Percentiles rank a stretch among this genome's conserved stretches.
These are phyloP conservation scores for Nectriaceae sp. DNA, from an alignment of 2,329 filamentous ascomycete species.

Conservation along the genomic window DNA sequence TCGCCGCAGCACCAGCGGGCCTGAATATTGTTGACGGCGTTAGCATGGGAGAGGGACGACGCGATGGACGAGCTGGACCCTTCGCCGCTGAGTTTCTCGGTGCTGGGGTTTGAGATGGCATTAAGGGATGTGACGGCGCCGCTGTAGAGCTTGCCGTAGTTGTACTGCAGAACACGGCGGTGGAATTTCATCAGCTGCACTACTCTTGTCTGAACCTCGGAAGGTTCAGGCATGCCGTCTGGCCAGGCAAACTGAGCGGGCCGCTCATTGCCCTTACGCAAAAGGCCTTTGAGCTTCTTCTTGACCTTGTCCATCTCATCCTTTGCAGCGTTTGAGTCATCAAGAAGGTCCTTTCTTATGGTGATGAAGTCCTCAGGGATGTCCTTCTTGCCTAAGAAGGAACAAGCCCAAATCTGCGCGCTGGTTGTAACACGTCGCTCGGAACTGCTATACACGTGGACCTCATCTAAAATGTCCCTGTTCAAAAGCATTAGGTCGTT, in stretches of 20 bases:
- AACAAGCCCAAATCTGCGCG: slow-evolving; percentile 91
- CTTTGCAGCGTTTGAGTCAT: slow-evolving; percentile 97
- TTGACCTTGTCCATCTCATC: slow-evolving; percentile 99
- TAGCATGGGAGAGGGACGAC: slow-evolving; percentile 59
- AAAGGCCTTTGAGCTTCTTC: slow-evolving; percentile 93
- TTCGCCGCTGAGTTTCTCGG: slow-evolving; percentile 46
- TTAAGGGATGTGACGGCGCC: slow-evolving; percentile 65
- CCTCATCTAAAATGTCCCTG: slow-evolving; percentile 85
- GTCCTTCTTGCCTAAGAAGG: slow-evolving; percentile 86
- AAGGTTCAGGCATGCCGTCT: slow-evolving; percentile 89
- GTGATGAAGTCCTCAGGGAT: slow-evolving; percentile 83
- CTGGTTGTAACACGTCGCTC: slow-evolving; percentile 93
- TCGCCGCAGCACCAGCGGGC: slow-evolving; percentile 95
- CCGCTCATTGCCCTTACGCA: slow-evolving; percentile 89
- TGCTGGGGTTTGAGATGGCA: slow-evolving; percentile 54
- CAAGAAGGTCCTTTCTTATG: slow-evolving; percentile 89
- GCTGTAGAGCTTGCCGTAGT: slow-evolving; percentile 78
- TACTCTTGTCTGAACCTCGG: slow-evolving; percentile 86
- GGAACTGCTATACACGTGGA: slow-evolving; percentile 93
- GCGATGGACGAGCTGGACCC: slow-evolving; percentile 45
- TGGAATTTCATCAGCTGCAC: slow-evolving; percentile 98
- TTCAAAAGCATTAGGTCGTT: slow-evolving; percentile 95
- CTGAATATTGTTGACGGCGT: slow-evolving; percentile 72
- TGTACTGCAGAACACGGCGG: slow-evolving; percentile 90
- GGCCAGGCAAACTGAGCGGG: slow-evolving; percentile 99